Base-by-base conservation (phyloP, 2,329 filamentous ascomycete genomes). In the Fusarium miscanthi region DNA sequence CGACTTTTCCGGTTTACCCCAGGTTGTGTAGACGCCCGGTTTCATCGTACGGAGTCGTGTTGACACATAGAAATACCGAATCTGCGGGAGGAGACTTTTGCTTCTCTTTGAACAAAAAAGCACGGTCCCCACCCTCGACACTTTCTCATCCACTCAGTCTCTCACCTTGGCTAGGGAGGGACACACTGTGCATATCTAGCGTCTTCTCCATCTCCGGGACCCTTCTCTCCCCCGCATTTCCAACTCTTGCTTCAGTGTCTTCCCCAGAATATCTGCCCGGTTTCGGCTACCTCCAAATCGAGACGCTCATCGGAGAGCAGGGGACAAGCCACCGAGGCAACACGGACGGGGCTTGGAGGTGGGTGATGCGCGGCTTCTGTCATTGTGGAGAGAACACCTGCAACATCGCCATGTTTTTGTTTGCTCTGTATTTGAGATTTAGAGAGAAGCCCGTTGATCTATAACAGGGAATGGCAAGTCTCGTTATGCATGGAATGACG, bases 181-280 rank as follows among this genome's bases (percentile, higher is more conserved):
- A 74, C 70, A 73, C 69, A 52, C 59, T 52, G 66, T 71, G 70
- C 70, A 73, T 73, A 27, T 37, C 48, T 73, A 73, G 70, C 57
- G 57, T 16, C 6, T 35, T 59, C 53, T 70, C 41, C 57, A 57
- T 63, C 52, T 70, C 60, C 31, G 40, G 33, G 4, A 27, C n/a
- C 23, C 38, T 37, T 56, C 45, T 30, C 27, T 27, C 54, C 61
- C 66, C 69, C 69, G 53, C 59, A 61, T 61, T 52, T 52, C 25
- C 11, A 38, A 27, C n/a, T 30, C 27, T 43, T 17, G 8, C 19
- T 33, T 60, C 1, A 10, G 33, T 25, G 6, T n/a, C 57, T 60
- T 69, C 69, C 69, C 69, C 69, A 69, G 69, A 41, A 63, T 49
- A 33, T 35, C 9, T 45, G 38, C 41, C 69, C 69, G 64, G 51